Evolutionary conservation across 441 rosid species (phyloP).

Genomic region (Gossypium lobatum): DNA sequence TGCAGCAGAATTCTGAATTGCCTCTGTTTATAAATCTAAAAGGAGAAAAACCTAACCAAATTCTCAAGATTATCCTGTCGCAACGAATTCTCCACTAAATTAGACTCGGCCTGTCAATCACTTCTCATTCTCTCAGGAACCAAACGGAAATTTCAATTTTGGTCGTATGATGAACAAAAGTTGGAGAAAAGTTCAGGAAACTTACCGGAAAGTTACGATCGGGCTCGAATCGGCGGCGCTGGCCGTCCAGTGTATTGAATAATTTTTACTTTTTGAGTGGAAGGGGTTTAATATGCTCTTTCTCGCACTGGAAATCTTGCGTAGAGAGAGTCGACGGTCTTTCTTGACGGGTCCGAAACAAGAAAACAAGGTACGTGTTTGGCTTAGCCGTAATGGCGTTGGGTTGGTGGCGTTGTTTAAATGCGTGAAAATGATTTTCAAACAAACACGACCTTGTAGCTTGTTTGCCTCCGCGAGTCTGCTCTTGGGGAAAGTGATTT

Average conservation of each 20-base stretch:
- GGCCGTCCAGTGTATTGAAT: neutral
- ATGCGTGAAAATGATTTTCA: neutral
- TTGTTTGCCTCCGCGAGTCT: neutral
- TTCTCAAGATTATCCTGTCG: neutral
- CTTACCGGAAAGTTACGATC: conserved; percentile 14
- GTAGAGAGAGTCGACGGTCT: neutral
- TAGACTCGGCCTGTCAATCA: neutral
- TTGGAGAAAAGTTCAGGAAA: neutral
- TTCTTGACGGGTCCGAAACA: neutral
- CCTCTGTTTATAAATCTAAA: neutral
- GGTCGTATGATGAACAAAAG: neutral
- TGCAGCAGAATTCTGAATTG: neutral
- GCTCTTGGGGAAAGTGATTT: neutral
- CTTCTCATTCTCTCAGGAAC: neutral
- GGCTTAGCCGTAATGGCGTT: neutral
- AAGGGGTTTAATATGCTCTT: neutral
- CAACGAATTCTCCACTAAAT: neutral
- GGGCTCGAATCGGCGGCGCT: neutral
- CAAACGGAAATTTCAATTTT: neutral
- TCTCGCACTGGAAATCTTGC: conserved; percentile 1
- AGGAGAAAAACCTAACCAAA: neutral
- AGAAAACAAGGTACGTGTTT: conserved; percentile 8
- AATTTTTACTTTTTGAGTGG: neutral
- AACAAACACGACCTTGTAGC: conserved; percentile 1
- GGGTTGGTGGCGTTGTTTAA: neutral